Evolutionary conservation across 2,329 filamentous ascomycete genomes (phyloP).

Genomic region (Chaetothyriales sp.): DNA sequence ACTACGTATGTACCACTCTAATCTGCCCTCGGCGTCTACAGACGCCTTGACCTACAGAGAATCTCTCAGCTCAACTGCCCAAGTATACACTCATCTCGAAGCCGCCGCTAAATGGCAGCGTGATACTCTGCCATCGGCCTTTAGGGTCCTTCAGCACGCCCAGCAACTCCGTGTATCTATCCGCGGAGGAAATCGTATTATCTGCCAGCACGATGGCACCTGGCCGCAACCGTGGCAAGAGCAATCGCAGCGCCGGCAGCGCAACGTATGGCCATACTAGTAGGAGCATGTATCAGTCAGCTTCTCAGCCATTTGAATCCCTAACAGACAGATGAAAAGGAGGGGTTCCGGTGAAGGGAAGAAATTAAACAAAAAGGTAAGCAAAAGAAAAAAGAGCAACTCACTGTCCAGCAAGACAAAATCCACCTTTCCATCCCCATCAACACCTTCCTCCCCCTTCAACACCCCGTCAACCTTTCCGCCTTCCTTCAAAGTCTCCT

Average conservation of each 20-base stretch:
- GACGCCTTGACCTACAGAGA: too few relatives aligned
- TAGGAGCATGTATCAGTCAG: too few relatives aligned
- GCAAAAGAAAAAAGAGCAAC: slow-evolving; percentile 4
- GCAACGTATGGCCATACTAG: slow-evolving; percentile 29
- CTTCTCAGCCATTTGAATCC: too few relatives aligned
- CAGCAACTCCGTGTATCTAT: slow-evolving; percentile 24
- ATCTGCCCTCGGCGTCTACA: too few relatives aligned
- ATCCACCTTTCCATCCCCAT: slow-evolving; percentile 19
- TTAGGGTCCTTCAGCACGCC: slow-evolving; percentile 22
- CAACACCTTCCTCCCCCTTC: slow-evolving; percentile 14
- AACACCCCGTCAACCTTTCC: slow-evolving; percentile 11
- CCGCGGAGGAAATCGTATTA: slow-evolving; percentile 22
- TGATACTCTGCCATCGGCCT: slow-evolving; percentile 39
- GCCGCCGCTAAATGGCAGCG: slow-evolving; percentile 36
- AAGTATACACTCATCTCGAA: slow-evolving; percentile 34
- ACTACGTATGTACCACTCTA: too few relatives aligned
- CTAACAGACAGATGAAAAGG: too few relatives aligned
- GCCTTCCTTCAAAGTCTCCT: slow-evolving; percentile 25
- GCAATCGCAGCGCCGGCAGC: slow-evolving; percentile 26
- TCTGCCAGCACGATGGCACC: slow-evolving; percentile 29
- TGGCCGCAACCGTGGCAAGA: slow-evolving; percentile 23
- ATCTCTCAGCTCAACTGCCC: slow-evolving; percentile 1
- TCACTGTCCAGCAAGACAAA: slow-evolving; percentile 25
- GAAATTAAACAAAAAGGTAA: neutral
- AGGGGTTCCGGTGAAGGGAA: neutral